A percentile compares a stretch with the other conserved stretches of the same genome.
phyloP scores from a whole-genome alignment of 2,329 filamentous ascomycete genomes.

The Exophiala alcalophila region DNA sequence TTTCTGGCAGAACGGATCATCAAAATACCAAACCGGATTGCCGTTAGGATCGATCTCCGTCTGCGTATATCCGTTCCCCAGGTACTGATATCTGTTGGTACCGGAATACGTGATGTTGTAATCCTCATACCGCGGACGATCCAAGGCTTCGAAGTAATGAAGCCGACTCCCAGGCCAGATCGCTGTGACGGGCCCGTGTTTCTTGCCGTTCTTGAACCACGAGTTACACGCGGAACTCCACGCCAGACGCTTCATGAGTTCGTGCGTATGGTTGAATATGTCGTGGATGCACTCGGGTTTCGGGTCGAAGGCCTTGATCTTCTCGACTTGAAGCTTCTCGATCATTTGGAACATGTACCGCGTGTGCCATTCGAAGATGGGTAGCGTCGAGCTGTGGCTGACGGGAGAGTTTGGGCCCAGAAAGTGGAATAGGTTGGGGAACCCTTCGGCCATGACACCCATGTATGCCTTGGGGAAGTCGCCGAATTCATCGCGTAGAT shows the following conservation, averaged over 20 bases:
- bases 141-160: conserved; percentile 31
- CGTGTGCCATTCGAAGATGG: conserved; percentile 27
- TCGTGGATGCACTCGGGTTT: conserved; percentile 9
- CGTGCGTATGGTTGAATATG: conserved; percentile 8
- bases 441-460: conserved; percentile 17
- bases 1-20: conserved; percentile 5
- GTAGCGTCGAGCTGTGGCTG: conserved; percentile 30
- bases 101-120: conserved; percentile 37
- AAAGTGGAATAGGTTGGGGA: conserved; percentile 19
- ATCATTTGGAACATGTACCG: conserved; percentile 29
- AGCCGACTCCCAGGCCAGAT: conserved; percentile 12
- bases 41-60: conserved; percentile 2
- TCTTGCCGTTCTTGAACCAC: conserved; percentile 24
- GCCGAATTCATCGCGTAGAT: conserved; percentile 32
- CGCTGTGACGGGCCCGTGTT: conserved; percentile 4
- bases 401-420: conserved; percentile 27
- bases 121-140: conserved; percentile 36
- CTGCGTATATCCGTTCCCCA: conserved; percentile 38
- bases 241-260: conserved; percentile 6
- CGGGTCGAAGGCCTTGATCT: conserved; percentile 18
- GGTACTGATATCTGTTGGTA: conserved; percentile 40
- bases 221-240: conserved; percentile 11
- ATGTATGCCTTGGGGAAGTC: conserved; percentile 31
- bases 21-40: conserved; percentile 10
- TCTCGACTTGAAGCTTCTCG: conserved; percentile 27